Evolutionary conservation across 1,284 basidiomycete species (phyloP).

Genomic region (Boletellus sp.): DNA sequence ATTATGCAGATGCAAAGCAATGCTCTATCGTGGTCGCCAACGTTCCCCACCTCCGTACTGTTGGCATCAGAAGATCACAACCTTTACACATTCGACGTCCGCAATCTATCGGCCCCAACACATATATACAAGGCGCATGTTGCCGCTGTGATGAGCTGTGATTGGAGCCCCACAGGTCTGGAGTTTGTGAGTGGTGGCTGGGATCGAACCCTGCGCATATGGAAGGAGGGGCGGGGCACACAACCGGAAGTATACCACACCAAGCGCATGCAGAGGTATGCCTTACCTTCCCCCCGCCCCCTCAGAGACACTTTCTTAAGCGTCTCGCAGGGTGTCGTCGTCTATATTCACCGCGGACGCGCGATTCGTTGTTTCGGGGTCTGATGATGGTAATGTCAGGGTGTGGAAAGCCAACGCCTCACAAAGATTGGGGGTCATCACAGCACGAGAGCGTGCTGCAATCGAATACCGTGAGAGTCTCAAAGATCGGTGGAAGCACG

Average conservation of each 20-base stretch:
- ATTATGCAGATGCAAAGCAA: constrained; percentile 93
- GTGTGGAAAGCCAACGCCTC: constrained; percentile 96
- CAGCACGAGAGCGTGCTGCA: constrained; percentile 87
- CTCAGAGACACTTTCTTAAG: constrained; percentile 18
- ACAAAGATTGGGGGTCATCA: constrained; percentile 89
- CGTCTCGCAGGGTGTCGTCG: constrained; percentile 57
- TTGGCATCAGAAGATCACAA: constrained; percentile 98
- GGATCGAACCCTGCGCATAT: constrained; percentile 92
- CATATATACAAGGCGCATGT: constrained; percentile 99
- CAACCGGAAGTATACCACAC: constrained; percentile 94
- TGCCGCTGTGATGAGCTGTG: constrained; percentile 90
- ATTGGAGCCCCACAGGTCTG: constrained; percentile 93
- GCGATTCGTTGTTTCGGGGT: constrained; percentile 90
- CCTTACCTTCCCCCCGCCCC: not conserved
- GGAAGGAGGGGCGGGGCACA: constrained; percentile 85
- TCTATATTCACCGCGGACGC: constrained; percentile 87
- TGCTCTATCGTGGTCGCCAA: constrained; percentile 91
- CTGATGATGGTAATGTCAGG: constrained; percentile 95
- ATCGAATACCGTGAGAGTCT: constrained; percentile 92
- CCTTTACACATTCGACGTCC: constrained; percentile 96
- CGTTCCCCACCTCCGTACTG: constrained; percentile 87
- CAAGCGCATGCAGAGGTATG: constrained; percentile 95
- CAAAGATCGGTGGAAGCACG: constrained; percentile 85
- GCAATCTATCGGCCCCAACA: constrained; percentile 78
- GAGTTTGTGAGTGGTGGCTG: constrained; percentile 96